Base-by-base conservation (phyloP, 2,329 filamentous ascomycete genomes). In the Botryotinia globosa region DNA sequence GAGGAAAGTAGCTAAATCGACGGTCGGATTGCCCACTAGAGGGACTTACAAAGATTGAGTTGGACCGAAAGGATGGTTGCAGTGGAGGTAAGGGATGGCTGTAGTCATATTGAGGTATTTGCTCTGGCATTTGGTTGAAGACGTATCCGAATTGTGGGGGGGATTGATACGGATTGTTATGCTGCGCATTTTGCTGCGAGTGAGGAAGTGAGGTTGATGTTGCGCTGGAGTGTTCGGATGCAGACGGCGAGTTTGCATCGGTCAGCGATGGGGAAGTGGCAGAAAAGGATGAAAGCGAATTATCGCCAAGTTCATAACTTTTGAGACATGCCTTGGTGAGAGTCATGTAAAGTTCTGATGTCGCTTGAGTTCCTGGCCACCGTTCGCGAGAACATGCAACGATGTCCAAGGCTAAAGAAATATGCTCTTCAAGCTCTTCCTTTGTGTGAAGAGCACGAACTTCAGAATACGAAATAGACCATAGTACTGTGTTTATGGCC, bases 321-420 rank as follows among this genome's bases (percentile, higher is more conserved):
- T 93, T 94, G 78, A 98, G 85, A 78, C 94, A 97, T 20, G 94
- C 94, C 73, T 88, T 89, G 65, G 95, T 91, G 67, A 99, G 89
- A 75, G 93, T 94, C n/a, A 88, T 86, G 80, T 98, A 98, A 20
- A 98, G 87, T 77, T 96, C 89, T 16, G 93, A 90, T 4, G 94
- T 94, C 25, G 94, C 92, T 56, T 90, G 88, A 2, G 95, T 94
- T 18, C 95, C 96, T 0, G 96, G 96, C 96, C 96, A 98, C 74
- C 94, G 88, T 79, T 95, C 92, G 0, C 92, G 92, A 73, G 93
- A 94, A 72, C 91, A 88, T 73, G 91, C 87, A 74, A 98, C 91
- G 7, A 92, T 91, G 69, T 94, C 91, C 73, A 98, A 84, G 0
- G 93, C 92, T 32, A 90, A 87, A 65, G 90, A 87, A 61, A 97